These are phyloP conservation scores for Metschnikowia similis DNA, from an alignment of 805 yeast genomes.

Conservation along the genomic window DNA sequence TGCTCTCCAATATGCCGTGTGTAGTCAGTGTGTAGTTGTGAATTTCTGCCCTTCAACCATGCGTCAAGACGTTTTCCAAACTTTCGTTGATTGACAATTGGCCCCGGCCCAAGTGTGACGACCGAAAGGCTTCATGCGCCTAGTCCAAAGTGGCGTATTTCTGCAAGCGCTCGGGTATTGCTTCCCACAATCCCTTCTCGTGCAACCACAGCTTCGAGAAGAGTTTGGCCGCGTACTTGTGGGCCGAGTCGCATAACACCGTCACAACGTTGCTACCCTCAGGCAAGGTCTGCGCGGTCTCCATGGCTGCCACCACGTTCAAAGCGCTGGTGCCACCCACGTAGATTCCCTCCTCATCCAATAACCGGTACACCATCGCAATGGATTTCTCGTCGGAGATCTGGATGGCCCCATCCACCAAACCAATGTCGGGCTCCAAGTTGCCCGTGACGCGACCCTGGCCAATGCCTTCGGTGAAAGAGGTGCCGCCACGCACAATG, in stretches of 20 bases:
- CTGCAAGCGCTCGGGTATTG: conserved; percentile 65
- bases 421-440: conserved; percentile 63
- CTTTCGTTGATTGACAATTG: too few species aligned
- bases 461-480: conserved; percentile 95
- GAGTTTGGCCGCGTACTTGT: conserved; percentile 77
- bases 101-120: too few species aligned
- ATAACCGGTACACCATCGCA: conserved; percentile 73
- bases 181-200: conserved; percentile 58
- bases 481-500: conserved; percentile 70
- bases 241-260: conserved; percentile 85
- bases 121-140: background rate
- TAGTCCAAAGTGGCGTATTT: conserved; percentile 54
- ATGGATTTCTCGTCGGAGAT: conserved; percentile 79
- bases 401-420: conserved; percentile 75
- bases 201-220: conserved; percentile 77
- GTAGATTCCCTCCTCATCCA: conserved; percentile 87
- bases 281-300: conserved; percentile 71
- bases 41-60: too few species aligned
- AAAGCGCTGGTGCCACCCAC: conserved; percentile 89
- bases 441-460: conserved; percentile 91
- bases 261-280: conserved; percentile 82
- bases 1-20: too few species aligned
- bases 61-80: too few species aligned
- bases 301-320: conserved; percentile 84
- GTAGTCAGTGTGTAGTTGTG: too few species aligned